Evolutionary conservation across 352 stramenopile species (phyloP), one percentile per base, ranked within the genome.

Genomic region (Globisporangium paddicum): DNA sequence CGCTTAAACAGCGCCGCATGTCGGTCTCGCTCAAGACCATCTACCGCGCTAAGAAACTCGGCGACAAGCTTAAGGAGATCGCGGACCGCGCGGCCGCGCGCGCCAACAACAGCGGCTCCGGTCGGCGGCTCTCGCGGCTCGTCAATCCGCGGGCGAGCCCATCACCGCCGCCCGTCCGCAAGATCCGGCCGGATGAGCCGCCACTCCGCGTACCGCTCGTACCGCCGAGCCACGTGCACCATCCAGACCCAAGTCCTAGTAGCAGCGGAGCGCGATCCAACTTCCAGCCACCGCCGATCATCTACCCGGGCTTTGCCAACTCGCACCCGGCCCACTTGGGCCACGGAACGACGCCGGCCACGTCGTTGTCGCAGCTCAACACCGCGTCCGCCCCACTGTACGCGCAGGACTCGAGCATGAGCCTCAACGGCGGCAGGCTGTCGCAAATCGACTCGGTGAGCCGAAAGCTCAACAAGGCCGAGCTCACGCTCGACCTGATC

Each of bases 11-110:
- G 38, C 69, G 82, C 0, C 74, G 79, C 18, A 85, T 93, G 79
- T 89, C 78, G 0, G 76, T 87, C 5, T 89, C 82, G 23, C 65
- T 90, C 40, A 74, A 79, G 19, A 86, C 78, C 16, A 89, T 93
- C 41, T 93, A 93, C 60, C 72, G 78, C 3, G 80, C 82, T 9
- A 93, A 93, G 53, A 90, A 89, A 40, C 68, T 90, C 2, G 82
- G 80, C 5, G 79, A 90, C 54, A 89, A 89, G 64, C 76, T 92
- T 41, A 90, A 93, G 64, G 81, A 86, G n/a, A 90, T 90, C 19
- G 79, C 82, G 0, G 82, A 93, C 18, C 75, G 79, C 1, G 78
- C 79, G 0, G 49, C 58, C 13, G 69, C 76, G 9, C 47, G 48
- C 4, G 60, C 55, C 2, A 58, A 73, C 35, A 32, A 55, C 38